Percentiles rank a stretch among this genome's conserved stretches.
Conservation (phyloP, 768 basidiomycete species). For the Collybiopsis luxurians region DNA sequence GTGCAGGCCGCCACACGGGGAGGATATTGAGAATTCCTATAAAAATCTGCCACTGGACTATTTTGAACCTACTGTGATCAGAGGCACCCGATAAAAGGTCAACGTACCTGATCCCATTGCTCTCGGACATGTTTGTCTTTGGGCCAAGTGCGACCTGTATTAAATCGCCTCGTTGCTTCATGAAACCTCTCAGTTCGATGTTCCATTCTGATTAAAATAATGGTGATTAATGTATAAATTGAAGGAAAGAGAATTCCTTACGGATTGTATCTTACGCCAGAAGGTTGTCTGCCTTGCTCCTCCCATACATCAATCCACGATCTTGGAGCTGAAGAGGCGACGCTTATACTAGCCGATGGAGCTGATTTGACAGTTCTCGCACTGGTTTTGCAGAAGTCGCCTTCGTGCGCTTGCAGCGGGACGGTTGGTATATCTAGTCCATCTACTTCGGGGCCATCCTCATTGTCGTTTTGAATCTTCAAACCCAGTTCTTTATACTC, state of each 20-base stretch:
- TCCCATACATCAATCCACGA: not conserved
- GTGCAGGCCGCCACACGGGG: constrained; percentile 34
- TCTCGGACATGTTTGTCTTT: constrained; percentile 32
- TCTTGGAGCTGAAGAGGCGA: constrained; percentile 42
- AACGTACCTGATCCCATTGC: constrained; percentile 64
- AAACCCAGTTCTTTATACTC: constrained; percentile 53
- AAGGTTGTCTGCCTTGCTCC: not conserved
- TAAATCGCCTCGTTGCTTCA: not conserved
- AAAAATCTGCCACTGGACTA: constrained; percentile 56
- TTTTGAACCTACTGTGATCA: too few species aligned
- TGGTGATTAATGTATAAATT: not conserved
- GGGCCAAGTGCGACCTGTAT: constrained; percentile 26
- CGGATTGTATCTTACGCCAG: not conserved
- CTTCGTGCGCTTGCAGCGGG: constrained; percentile 46
- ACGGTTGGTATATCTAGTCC: constrained; percentile 67
- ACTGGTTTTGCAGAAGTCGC: constrained; percentile 56
- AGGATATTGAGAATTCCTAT: constrained; percentile 53
- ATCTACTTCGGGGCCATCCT: constrained; percentile 62
- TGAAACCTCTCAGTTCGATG: constrained; percentile 23
- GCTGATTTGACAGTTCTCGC: constrained; percentile 20
- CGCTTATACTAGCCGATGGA: not conserved
- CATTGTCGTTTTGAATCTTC: constrained; percentile 46
- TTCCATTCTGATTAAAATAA: not conserved
- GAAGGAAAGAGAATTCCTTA: not conserved
- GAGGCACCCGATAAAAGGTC: not conserved